Percentiles rank a stretch among this genome's conserved stretches.
phyloP scores from a whole-genome alignment of 371 early-diverging fungal species.

The Rhizopus delemar region DNA sequence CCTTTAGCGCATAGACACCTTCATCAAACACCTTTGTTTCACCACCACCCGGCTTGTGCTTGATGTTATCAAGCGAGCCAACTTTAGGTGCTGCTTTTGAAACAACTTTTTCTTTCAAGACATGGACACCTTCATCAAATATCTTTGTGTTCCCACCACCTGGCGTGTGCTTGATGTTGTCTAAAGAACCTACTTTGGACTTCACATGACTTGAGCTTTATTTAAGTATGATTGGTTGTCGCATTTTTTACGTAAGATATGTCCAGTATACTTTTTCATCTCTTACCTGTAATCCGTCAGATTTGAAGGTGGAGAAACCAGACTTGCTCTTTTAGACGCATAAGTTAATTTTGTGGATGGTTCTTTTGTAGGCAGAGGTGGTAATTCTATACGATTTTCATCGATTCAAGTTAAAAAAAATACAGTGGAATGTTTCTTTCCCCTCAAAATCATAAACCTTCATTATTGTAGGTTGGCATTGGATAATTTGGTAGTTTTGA shows the following conservation, averaged over 20 bases:
- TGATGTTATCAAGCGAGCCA: slow-evolving; percentile 29
- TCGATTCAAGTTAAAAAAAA: too few species aligned
- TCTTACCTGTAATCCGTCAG: slow-evolving; percentile 16
- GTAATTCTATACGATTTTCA: too few species aligned
- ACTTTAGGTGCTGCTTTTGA: slow-evolving; percentile 7
- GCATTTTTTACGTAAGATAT: too few species aligned
- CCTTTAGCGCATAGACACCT: slow-evolving; percentile 5
- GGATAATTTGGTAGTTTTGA: background rate
- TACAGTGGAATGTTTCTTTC: too few species aligned
- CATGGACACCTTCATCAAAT: background rate
- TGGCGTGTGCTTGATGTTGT: slow-evolving; percentile 16
- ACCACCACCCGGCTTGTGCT: slow-evolving; percentile 25
- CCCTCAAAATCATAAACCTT: too few species aligned
- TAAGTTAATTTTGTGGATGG: slow-evolving; percentile 2
- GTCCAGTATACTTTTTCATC: background rate
- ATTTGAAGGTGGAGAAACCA: slow-evolving; percentile 12
- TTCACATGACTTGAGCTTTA: slow-evolving; percentile 15
- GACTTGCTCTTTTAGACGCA: slow-evolving; percentile 8
- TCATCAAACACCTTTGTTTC: slow-evolving; percentile 21
- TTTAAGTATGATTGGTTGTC: too few species aligned
- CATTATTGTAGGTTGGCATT: background rate
- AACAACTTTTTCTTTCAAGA: slow-evolving; percentile 6
- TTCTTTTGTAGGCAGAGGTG: too few species aligned
- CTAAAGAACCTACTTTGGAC: slow-evolving; percentile 17
- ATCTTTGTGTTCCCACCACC: slow-evolving; percentile 11